These are phyloP conservation scores for Papiliotrema flavescens DNA, from an alignment of 1,284 basidiomycete genomes.

Conservation along the genomic window DNA sequence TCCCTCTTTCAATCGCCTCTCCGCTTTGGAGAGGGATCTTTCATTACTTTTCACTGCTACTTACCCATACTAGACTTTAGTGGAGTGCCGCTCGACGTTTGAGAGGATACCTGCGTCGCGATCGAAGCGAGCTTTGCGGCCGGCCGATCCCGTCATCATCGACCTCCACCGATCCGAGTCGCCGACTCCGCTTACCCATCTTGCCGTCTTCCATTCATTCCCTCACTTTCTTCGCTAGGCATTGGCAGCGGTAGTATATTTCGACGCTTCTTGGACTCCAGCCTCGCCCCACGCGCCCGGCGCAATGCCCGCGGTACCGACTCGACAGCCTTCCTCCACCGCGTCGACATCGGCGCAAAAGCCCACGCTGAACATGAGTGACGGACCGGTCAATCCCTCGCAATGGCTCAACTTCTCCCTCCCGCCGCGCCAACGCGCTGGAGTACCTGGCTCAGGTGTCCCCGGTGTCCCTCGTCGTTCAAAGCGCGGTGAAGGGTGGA, in stretches of 20 bases:
- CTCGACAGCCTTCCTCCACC: neutral
- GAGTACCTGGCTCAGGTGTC: conserved; percentile 52
- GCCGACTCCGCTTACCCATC: neutral
- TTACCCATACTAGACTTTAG: neutral
- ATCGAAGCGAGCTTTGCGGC: no score
- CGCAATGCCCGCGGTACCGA: conserved; percentile 11
- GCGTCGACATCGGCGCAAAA: conserved; percentile 11
- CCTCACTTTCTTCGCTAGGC: neutral
- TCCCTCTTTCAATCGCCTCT: neutral
- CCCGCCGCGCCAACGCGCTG: conserved; percentile 64
- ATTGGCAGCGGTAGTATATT: neutral
- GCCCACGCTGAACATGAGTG: conserved; percentile 26
- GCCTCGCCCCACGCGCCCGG: neutral
- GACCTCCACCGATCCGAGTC: neutral
- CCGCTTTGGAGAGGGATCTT: neutral
- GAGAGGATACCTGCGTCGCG: neutral
- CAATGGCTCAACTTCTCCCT: conserved; percentile 71
- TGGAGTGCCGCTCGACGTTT: neutral
- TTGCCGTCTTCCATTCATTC: neutral
- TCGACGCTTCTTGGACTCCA: neutral
- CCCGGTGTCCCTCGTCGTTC: conserved; percentile 61
- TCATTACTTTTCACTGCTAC: neutral
- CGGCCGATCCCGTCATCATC: no score
- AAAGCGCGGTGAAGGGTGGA: conserved; percentile 58
- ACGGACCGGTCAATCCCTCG: conserved; percentile 27